Evolutionary conservation across 441 rosid genomes (phyloP).

Genomic region (Euphorbia schlechtendalii): DNA sequence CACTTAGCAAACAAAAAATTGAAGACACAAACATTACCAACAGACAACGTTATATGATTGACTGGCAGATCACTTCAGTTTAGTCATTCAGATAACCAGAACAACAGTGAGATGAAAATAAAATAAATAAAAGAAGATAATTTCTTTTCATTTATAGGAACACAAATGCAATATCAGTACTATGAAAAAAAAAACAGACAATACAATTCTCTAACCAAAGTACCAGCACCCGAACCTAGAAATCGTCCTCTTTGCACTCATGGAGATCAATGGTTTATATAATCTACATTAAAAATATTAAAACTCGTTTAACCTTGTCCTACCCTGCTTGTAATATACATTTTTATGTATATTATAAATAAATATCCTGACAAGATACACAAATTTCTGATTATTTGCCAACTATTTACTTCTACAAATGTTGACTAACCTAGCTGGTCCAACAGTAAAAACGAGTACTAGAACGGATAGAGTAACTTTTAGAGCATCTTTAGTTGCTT

Average conservation of each 20-base stretch:
- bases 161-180: slow-evolving; percentile 10
- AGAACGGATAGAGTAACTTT: no score
- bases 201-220: slow-evolving; percentile 3
- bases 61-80: background rate
- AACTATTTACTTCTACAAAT: no score
- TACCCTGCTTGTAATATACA: no score
- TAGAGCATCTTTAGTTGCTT: no score
- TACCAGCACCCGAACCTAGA: slow-evolving; percentile 12
- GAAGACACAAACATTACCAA: background rate
- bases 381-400: no score
- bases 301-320: no score
- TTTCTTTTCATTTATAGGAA: slow-evolving; percentile 13
- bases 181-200: slow-evolving; percentile 9
- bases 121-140: slow-evolving; percentile 9
- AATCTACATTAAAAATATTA: no score
- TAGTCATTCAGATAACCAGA: background rate
- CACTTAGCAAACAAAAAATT: background rate
- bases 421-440: no score
- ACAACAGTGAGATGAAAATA: background rate
- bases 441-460: no score
- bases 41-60: background rate
- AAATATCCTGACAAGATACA: no score
- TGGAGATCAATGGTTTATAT: no score
- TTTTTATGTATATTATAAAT: no score
- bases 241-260: slow-evolving; percentile 6